Base-by-base conservation (phyloP, 164 flowering plant species). In the Tinospora cordifolia region DNA sequence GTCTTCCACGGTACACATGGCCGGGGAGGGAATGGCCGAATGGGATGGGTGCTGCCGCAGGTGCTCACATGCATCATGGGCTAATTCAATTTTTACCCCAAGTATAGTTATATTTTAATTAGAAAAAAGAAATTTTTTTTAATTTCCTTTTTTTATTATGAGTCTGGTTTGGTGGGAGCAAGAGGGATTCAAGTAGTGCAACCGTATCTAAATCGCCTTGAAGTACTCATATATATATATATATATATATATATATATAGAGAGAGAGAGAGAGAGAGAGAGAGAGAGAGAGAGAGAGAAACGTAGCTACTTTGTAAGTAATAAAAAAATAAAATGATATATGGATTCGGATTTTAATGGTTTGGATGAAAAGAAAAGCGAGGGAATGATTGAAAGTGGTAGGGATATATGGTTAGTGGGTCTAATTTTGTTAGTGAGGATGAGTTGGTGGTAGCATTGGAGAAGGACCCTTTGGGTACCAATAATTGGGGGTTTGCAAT, bases 401-500 rank as follows among this genome's bases (percentile, higher is more conserved):
- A 63, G 81, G 70, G 74, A 51, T n/a, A n/a, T n/a, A n/a, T 30
- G 47, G 74, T 66, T 72, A 67, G 60, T 68, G 77, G 46, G 63
- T 66, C 47, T 46, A 15, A 17, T 19, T 15, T 13, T 47, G 25
- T 41, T 15, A 67, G 58, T 3, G 26, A 59, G 58, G 63, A 57
- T 72, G 75, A 71, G 79, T 74, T 74, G 79, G 68, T 74, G 79
- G 68, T 69, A 67, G 71, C 58, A 9, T 68, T 26, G 69, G 72
- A 41, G 19, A 39, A 69, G 69, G 74, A 63, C 54, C 65, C 69
- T 64, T 34, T 75, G 74, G 15, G 30, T 75, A 65, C 82, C 89
- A 87, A 88, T 88, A 75, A 87, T 88, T 87, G 89, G 71, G 78
- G 63, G 36, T 69, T 63, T 68, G n/a, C 59, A 67, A 21, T 60